These are phyloP conservation scores for Candida berthetii DNA, from an alignment of 805 yeast species.

Conservation along the genomic window DNA sequence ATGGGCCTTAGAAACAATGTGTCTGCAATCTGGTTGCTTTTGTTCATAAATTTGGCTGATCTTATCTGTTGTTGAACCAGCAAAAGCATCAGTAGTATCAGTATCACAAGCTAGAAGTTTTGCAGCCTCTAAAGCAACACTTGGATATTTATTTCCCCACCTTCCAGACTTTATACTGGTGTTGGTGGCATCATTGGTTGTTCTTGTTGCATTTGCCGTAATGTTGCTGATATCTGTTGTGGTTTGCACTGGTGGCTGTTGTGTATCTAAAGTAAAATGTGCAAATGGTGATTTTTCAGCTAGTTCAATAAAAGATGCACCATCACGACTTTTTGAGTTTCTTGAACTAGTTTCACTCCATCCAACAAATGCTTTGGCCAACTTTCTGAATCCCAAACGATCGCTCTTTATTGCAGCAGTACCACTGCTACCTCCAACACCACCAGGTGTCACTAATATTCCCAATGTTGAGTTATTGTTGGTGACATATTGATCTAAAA, in stretches of 20 bases:
- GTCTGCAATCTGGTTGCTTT: too few species aligned
- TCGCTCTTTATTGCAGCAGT: conserved; percentile 2
- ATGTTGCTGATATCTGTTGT: background rate
- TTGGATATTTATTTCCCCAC: background rate
- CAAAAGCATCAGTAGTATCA: too few species aligned
- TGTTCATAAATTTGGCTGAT: too few species aligned
- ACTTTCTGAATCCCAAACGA: conserved; percentile 9
- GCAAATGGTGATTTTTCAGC: background rate
- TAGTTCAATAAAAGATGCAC: background rate
- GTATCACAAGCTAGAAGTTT: too few species aligned
- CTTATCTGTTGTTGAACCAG: too few species aligned
- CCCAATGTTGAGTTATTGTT: background rate
- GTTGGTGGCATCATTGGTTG: background rate
- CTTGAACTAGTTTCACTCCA: conserved; percentile 1
- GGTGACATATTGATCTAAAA: background rate
- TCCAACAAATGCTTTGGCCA: conserved; percentile 11
- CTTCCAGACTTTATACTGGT: background rate
- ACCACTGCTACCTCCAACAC: conserved; percentile 2
- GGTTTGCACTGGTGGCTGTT: background rate
- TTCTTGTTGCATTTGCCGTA: background rate
- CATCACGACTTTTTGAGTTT: background rate
- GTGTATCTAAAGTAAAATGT: background rate
- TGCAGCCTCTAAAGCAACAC: background rate
- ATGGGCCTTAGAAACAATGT: too few species aligned
- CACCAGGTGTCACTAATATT: background rate